Base-by-base conservation (phyloP, 305 asterid genomes). In the Fraxinus angustifolia region DNA sequence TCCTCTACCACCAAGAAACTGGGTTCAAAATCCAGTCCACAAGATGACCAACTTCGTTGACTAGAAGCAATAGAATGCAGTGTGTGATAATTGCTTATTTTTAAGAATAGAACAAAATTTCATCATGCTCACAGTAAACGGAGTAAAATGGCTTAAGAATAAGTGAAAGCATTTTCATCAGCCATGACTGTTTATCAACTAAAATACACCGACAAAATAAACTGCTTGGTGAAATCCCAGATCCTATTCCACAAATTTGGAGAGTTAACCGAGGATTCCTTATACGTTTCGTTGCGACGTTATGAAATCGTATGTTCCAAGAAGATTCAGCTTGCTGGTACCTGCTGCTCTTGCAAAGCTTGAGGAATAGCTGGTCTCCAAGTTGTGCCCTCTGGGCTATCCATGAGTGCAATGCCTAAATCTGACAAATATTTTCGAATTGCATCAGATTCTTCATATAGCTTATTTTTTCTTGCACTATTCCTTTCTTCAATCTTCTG, bases 361-460 rank as follows among this genome's bases (percentile, higher is more conserved):
- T 89, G 88, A 76, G 98, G 98, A 83, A 96, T 87, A 74, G 98
- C 92, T 2, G 98, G 99, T 89, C 98, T 94, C 99, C 99, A 93
- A 12, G 92, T 87, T 34, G 99, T 96, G 86, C 97, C 98, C 10
- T 93, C 91, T 14, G 97, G 96, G 88, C 87, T 90, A 88, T 96
- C 99, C 98, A 96, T 94, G 75, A 96, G 90, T 34, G 99, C 89
- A 85, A 96, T 91, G 68, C 99, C 98, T 50, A 90, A 78, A 77
- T 85, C 90, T 76, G 98, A 93, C 89, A 96, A 87, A 40, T 94
- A 93, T 85, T 87, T 92, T 30, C 98, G 88, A 48, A 93, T 90
- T 38, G 83, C 87, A 80, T 96, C 99, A 0, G 99, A 94, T 85
- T 88, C 92, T 84, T 90, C 95, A 78, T 93, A 96, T 31, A 94